phyloP scores from a whole-genome alignment of 2,329 filamentous ascomycete genomes.

The Paraconiothyrium sp. region DNA sequence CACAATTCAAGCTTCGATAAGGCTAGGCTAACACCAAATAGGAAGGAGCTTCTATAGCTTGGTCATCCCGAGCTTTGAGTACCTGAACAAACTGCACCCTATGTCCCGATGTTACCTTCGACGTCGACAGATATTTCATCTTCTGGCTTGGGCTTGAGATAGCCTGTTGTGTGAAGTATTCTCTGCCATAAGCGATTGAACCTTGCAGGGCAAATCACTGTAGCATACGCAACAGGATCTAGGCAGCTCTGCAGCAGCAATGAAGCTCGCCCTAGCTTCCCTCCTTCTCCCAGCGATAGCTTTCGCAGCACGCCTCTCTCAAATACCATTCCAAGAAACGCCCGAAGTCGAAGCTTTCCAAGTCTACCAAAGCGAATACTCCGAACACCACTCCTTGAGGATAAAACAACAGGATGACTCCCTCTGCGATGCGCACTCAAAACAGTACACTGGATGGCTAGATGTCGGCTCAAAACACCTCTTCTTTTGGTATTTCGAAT shows the following conservation, averaged over 20 bases:
- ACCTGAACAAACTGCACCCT: background rate
- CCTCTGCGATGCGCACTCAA: constrained; percentile 46
- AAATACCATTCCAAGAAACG: constrained; percentile 41
- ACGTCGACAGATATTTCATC: background rate
- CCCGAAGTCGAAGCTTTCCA: constrained; percentile 41
- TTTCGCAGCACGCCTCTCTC: constrained; percentile 29
- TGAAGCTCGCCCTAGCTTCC: constrained; percentile 28
- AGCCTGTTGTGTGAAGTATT: background rate
- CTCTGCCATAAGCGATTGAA: background rate
- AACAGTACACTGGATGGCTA: constrained; percentile 49
- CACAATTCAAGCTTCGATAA: background rate
- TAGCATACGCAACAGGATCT: background rate
- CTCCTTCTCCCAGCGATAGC: constrained; percentile 23
- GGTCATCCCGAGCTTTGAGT: constrained; percentile 1
- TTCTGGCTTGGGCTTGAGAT: background rate
- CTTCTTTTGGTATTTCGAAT: constrained; percentile 59
- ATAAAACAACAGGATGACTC: constrained; percentile 45
- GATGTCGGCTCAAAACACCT: constrained; percentile 54
- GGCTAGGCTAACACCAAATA: background rate
- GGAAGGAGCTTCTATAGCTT: constrained; percentile 11
- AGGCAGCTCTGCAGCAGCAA: constrained; percentile 10
- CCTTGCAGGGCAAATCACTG: background rate
- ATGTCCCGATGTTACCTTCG: background rate
- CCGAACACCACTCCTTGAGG: constrained; percentile 44
- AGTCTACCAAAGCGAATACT: constrained; percentile 43